A percentile compares a stretch with the other conserved stretches of the same genome.
Evolutionary conservation across 192 early-diverging fungal genomes (phyloP).

Genomic region (Backusella circina): DNA sequence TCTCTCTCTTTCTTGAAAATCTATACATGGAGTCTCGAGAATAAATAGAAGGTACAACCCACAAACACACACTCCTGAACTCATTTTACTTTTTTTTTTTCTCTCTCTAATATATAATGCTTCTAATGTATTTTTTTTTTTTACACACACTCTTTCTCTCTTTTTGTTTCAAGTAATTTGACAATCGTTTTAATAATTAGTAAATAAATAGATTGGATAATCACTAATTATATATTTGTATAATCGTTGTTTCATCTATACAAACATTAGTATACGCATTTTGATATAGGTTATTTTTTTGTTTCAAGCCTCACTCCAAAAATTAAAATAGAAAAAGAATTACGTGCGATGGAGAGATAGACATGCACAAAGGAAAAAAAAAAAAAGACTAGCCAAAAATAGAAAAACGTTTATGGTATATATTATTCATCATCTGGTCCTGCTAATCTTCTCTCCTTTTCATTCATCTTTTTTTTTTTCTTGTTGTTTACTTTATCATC

Average conservation of each 20-base stretch:
- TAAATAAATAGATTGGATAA: no score
- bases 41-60: no score
- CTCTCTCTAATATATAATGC: no score
- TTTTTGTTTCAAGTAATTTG: neutral
- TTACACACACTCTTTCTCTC: neutral
- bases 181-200: neutral
- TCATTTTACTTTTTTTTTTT: no score
- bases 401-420: neutral
- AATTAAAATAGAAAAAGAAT: neutral
- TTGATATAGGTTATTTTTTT: neutral
- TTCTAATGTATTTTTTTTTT: no score
- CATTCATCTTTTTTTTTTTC: neutral
- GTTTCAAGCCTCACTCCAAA: neutral
- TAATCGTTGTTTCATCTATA: neutral
- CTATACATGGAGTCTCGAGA: neutral
- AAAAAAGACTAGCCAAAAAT: neutral
- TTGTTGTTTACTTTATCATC: neutral
- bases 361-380: neutral
- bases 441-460: neutral
- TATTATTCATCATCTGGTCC: neutral
- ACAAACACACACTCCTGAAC: no score
- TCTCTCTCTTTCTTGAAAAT: neutral
- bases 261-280: neutral
- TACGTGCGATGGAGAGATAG: neutral
- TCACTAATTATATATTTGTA: no score